Conservation (phyloP, 148 eudicot genomes). For the Diospyros kaki region DNA sequence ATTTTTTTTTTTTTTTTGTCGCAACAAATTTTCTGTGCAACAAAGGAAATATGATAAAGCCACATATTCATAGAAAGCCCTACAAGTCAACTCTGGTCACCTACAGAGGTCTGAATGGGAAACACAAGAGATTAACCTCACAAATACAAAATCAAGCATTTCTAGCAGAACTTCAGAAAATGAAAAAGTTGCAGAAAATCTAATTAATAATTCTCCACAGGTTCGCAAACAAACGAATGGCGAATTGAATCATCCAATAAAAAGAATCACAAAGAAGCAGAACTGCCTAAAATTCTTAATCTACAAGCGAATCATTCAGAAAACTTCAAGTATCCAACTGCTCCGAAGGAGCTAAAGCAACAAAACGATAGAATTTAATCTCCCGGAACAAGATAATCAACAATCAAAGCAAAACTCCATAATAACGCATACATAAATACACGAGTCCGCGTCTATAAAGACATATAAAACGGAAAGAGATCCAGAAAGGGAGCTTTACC, state of each 20-base stretch:
- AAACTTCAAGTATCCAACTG: neutral
- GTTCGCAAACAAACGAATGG: neutral
- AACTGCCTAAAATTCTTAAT: neutral
- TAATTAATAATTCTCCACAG: neutral
- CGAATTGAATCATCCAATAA: slow-evolving; percentile 1
- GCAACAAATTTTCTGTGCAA: neutral
- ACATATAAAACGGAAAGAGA: neutral
- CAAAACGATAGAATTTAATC: neutral
- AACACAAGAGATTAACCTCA: neutral
- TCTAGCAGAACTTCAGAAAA: neutral
- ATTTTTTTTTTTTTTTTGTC: too few relatives aligned
- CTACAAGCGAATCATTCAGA: neutral
- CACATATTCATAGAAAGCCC: neutral
- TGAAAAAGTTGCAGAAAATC: neutral
- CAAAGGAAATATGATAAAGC: neutral
- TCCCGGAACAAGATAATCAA: neutral
- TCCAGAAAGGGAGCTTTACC: neutral
- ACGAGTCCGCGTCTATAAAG: too few relatives aligned
- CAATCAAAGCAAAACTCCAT: too few relatives aligned
- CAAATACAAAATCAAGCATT: neutral
- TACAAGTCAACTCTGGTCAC: neutral
- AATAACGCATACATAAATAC: neutral
- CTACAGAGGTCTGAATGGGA: neutral
- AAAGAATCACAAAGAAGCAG: neutral
- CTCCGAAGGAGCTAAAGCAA: neutral